Base-by-base conservation (phyloP, 768 basidiomycete genomes). In the Ramaria sp. region DNA sequence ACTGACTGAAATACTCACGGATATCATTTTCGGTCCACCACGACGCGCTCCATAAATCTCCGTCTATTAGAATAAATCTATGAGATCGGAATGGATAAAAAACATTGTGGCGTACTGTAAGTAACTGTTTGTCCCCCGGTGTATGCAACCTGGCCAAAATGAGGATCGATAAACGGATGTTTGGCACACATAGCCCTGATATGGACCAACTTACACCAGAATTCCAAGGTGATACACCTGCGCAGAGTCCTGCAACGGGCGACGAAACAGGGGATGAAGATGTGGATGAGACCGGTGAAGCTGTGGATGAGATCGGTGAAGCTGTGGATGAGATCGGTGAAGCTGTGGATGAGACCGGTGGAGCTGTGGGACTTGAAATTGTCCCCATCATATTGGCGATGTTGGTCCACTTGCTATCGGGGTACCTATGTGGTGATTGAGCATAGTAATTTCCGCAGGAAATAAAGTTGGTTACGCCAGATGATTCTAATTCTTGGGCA, bases 371-470 rank as follows among this genome's bases (percentile, higher is more conserved):
- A 27, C 12, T 36, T 56, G 20, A 1, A 34, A 13, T 34, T 3
- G 3, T 34, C 32, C 72, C 76, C 76, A 86, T 83, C 66, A 82
- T 82, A 64, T 67, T 76, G 24, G 74, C 73, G 60, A 86, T 75
- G 64, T 86, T 86, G 64, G 80, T 79, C 77, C 78, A 88, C 61
- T 80, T 79, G 67, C 81, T 83, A 61, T 77, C 70, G 6, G 83
- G 83, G 67, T 70, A 85, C 62, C 80, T 83, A 58, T 25, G 42
- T 4, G 7, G 48, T 24, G 30, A 30, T 24, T 25, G n/a, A 41
- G 41, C n/a, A 24, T 15, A 45, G 13, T 15, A 24, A 7, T 9
- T 3, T 13, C 2, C 9, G 8, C 7, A 13, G 13, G 8, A 13
- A 3, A 8, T 34, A 34, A 34, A 34, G 32, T 13, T 15, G 48